phyloP scores from a whole-genome alignment of 78 protist species.

The Monosiga brevicollis region DNA sequence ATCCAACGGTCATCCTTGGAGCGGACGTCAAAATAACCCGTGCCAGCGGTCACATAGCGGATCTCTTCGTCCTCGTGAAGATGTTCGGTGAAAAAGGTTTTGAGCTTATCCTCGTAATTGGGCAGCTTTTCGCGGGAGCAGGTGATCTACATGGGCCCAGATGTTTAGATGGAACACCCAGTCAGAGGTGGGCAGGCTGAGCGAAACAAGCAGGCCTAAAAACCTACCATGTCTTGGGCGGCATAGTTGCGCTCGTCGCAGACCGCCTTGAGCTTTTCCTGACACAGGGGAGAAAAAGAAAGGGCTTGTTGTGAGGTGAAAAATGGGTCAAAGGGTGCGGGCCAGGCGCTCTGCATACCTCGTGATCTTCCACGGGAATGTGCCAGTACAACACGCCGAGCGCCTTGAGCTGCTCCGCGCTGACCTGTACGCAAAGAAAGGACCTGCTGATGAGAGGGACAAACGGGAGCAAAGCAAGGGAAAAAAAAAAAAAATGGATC shows the following conservation, averaged over 20 bases:
- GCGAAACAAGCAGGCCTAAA: not conserved
- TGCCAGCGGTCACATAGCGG: slow-evolving; percentile 70
- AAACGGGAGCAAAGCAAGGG: no score
- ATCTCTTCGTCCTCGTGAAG: slow-evolving; percentile 84
- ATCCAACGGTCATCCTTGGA: slow-evolving; percentile 63
- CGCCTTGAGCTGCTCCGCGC: not conserved
- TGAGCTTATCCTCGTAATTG: slow-evolving; percentile 48
- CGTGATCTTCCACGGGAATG: not conserved
- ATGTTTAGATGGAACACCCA: no score
- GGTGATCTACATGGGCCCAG: not conserved
- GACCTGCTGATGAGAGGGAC: no score
- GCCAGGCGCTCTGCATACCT: slow-evolving; percentile 7
- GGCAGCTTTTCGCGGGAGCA: slow-evolving; percentile 33
- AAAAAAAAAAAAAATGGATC: no score
- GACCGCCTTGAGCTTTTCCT: slow-evolving; percentile 28
- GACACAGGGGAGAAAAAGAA: no score
- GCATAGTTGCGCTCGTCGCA: slow-evolving; percentile 47
- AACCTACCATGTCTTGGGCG: slow-evolving; percentile 49
- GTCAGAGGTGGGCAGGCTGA: not conserved
- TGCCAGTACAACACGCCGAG: slow-evolving; percentile 5
- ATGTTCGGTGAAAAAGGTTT: slow-evolving; percentile 66
- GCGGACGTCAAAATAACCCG: slow-evolving; percentile 82
- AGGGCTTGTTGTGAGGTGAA: no score
- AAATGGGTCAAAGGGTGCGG: no score
- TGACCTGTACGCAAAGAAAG: not conserved